Evolutionary conservation across 2,329 filamentous ascomycete species (phyloP).

Genomic region (Colletotrichum sp.): DNA sequence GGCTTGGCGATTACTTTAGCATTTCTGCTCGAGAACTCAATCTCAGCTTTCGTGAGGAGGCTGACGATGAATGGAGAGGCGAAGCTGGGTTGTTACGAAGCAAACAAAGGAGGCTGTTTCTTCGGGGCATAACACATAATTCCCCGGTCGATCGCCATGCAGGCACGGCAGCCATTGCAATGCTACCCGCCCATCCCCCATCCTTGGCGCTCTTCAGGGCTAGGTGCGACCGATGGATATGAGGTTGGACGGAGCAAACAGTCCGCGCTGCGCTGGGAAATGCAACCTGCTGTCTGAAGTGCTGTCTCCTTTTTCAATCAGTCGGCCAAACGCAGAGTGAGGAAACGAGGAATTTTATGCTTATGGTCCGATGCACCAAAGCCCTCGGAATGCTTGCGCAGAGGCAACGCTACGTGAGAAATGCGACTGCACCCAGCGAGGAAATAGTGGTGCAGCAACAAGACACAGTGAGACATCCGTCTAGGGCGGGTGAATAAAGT

Average conservation of each 20-base stretch:
- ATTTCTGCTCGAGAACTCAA: not conserved
- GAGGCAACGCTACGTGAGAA: not conserved
- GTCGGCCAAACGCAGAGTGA: rapidly evolving
- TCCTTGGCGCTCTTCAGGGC: not conserved
- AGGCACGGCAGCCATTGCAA: not conserved
- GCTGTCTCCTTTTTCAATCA: not conserved
- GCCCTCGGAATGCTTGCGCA: not conserved
- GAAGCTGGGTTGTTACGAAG: not conserved
- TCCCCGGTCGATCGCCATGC: not conserved
- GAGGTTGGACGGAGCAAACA: not conserved
- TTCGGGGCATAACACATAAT: not conserved
- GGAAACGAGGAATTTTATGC: not conserved
- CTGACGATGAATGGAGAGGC: not conserved
- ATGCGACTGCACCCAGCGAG: not conserved
- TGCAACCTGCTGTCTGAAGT: not conserved
- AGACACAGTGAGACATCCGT: not conserved
- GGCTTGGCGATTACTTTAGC: not conserved
- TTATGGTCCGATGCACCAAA: not conserved
- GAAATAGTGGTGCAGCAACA: not conserved
- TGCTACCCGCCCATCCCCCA: not conserved
- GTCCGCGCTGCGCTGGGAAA: not conserved
- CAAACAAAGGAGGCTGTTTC: not conserved
- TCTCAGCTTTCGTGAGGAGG: not conserved
- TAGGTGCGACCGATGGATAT: not conserved
- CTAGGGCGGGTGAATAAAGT: not conserved